A percentile compares a stretch with the other conserved stretches of the same genome.
Evolutionary conservation across 306 rosid species (phyloP).

Genomic region (Hylodesmum podocarpum): DNA sequence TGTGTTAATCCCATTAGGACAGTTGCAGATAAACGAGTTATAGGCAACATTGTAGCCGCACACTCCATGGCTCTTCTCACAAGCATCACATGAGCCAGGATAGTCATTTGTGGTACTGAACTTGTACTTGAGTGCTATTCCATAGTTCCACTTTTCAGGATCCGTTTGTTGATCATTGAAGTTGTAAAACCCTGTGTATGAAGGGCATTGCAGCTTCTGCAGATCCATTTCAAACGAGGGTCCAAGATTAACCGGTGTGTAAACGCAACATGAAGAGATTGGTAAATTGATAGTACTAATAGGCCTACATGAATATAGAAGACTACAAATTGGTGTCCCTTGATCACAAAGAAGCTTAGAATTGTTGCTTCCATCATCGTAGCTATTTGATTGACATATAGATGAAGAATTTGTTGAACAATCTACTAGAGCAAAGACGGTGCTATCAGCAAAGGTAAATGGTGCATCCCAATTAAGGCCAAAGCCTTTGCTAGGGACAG

Average conservation of each 20-base stretch:
- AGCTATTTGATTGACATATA: conserved; percentile 34
- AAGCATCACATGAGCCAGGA: conserved; percentile 61
- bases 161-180: conserved; percentile 61
- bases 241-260: conserved; percentile 80
- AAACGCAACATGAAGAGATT: conserved; percentile 73
- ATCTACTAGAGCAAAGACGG: conserved; percentile 63
- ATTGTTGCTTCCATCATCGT: conserved; percentile 35
- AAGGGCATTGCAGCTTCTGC: conserved; percentile 72
- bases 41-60: conserved; percentile 56
- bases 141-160: conserved; percentile 84
- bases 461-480: conserved; percentile 79
- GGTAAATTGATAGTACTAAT: conserved; percentile 62
- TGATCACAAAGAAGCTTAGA: conserved; percentile 65
- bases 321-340: conserved; percentile 62
- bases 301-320: conserved; percentile 61
- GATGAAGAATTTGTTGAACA: conserved; percentile 64
- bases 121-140: conserved; percentile 76
- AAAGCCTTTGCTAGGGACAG: conserved; percentile 67
- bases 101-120: conserved; percentile 68
- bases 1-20: conserved; percentile 72
- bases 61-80: conserved; percentile 67
- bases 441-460: conserved; percentile 57
- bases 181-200: conserved; percentile 79
- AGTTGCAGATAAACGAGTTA: conserved; percentile 68
- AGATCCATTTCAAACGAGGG: conserved; percentile 81